Conservation (phyloP, 1,139 yeast species). For the Saccharomyces hybrid region DNA sequence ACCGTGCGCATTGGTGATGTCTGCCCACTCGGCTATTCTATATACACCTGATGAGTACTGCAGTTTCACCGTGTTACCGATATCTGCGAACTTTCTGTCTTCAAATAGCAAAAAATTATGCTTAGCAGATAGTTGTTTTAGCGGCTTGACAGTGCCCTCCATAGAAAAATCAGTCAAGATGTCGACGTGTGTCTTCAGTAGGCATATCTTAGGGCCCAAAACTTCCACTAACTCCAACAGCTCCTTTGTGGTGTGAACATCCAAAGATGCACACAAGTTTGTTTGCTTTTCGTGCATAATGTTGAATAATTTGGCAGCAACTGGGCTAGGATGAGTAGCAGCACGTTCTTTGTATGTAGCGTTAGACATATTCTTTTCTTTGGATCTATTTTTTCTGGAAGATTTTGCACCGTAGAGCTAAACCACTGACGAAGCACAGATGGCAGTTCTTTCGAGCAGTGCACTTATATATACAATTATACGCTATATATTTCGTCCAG, state of each 20-base stretch:
- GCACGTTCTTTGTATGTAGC: slow-evolving; percentile 65
- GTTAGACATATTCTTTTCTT: slow-evolving; percentile 19
- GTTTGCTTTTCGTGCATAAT: slow-evolving; percentile 77
- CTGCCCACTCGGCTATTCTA: slow-evolving; percentile 89
- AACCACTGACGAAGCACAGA: neutral
- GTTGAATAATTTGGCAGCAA: slow-evolving; percentile 65
- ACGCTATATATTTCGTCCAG: neutral
- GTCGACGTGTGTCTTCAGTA: slow-evolving; percentile 92
- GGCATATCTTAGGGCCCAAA: slow-evolving; percentile 85
- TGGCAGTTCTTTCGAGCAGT: neutral
- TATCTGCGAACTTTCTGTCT: slow-evolving; percentile 96
- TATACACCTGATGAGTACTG: slow-evolving; percentile 89
- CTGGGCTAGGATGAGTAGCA: slow-evolving; percentile 59
- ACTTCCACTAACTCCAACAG: slow-evolving; percentile 63
- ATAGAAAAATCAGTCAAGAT: slow-evolving; percentile 80
- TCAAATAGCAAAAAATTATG: slow-evolving; percentile 86
- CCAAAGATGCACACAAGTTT: slow-evolving; percentile 94
- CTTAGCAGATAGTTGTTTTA: slow-evolving; percentile 60
- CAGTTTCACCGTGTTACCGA: slow-evolving; percentile 94
- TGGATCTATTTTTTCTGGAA: neutral
- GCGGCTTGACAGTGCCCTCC: slow-evolving; percentile 69
- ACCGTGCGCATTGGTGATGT: slow-evolving; percentile 95
- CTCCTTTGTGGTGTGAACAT: slow-evolving; percentile 72
- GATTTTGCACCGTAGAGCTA: neutral
- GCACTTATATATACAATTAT: neutral